These are phyloP conservation scores for Drechmeria coniospora DNA, from an alignment of 2,329 filamentous ascomycete genomes.

Conservation along the genomic window DNA sequence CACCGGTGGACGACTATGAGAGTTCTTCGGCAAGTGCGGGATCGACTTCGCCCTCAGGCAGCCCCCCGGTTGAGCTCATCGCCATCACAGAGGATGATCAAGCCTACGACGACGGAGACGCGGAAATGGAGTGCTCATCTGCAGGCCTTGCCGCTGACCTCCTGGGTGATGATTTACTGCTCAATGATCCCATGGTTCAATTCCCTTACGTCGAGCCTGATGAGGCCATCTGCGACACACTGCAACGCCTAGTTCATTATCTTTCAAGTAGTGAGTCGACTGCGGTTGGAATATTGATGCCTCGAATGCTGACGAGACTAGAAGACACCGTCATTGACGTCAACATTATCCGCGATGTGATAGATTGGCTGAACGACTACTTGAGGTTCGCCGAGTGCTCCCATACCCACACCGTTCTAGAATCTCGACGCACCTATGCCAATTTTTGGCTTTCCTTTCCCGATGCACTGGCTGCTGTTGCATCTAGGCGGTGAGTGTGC, in stretches of 20 bases:
- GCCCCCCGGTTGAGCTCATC: slow-evolving; percentile 29
- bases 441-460: slow-evolving; percentile 39
- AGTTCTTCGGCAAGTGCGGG: background rate
- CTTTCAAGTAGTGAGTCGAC: slow-evolving; percentile 16
- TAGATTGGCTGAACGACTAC: slow-evolving; percentile 35
- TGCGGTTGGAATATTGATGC: too few relatives aligned
- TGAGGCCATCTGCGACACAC: slow-evolving; percentile 15
- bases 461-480: slow-evolving; percentile 24
- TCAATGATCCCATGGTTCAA: slow-evolving; percentile 25
- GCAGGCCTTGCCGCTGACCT: slow-evolving; percentile 14
- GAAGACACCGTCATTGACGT: slow-evolving; percentile 29
- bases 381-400: slow-evolving; percentile 23
- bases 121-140: slow-evolving; percentile 16
- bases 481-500: slow-evolving; percentile 23
- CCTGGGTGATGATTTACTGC: slow-evolving; percentile 7
- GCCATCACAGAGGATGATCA: slow-evolving; percentile 20
- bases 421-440: slow-evolving; percentile 27
- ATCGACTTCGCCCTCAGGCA: slow-evolving; percentile 9
- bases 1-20: background rate
- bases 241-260: slow-evolving; percentile 22
- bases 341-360: slow-evolving; percentile 26
- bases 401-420: slow-evolving; percentile 19
- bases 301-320: slow-evolving; percentile 9
- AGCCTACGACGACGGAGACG: slow-evolving; percentile 9
- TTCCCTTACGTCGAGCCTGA: slow-evolving; percentile 30